Conservation (phyloP, 148 eudicot species). For the Rhododendron mucronatum region DNA sequence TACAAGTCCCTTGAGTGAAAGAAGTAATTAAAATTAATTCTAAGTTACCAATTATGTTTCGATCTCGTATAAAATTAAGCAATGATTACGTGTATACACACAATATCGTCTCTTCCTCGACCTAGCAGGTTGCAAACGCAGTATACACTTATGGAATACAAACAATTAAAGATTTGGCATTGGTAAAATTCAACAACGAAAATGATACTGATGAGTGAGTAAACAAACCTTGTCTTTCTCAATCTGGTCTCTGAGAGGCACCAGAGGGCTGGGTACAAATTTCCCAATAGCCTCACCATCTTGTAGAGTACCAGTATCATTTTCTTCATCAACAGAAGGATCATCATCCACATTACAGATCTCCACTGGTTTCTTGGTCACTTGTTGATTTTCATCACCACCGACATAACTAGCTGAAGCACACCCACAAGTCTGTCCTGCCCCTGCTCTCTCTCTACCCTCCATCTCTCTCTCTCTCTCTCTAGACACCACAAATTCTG, state of each 20-base stretch:
- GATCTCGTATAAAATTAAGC: too few relatives aligned
- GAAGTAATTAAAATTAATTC: too few relatives aligned
- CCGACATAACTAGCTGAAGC: constrained; percentile 14
- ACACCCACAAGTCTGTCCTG: constrained; percentile 24
- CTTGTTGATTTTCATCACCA: neutral
- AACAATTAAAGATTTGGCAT: neutral
- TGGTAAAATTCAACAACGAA: neutral
- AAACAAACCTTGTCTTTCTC: constrained; percentile 55
- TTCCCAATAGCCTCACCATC: constrained; percentile 22
- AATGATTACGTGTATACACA: too few relatives aligned
- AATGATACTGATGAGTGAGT: neutral
- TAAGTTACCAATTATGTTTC: too few relatives aligned
- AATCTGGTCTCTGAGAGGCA: constrained; percentile 62
- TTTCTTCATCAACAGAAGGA: constrained; percentile 1
- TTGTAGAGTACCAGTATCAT: constrained; percentile 5
- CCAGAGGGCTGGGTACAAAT: constrained; percentile 61
- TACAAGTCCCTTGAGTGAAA: too few relatives aligned
- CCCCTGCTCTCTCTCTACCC: constrained; percentile 29
- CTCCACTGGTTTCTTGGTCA: neutral
- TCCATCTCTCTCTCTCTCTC: constrained; percentile 16
- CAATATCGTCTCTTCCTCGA: neutral
- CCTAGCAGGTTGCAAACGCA: too few relatives aligned
- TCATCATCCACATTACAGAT: neutral
- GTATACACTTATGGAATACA: too few relatives aligned
- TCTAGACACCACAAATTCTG: too few relatives aligned